phyloP scores from a whole-genome alignment of 148 eudicot genomes.

The Selenicereus undatus region DNA sequence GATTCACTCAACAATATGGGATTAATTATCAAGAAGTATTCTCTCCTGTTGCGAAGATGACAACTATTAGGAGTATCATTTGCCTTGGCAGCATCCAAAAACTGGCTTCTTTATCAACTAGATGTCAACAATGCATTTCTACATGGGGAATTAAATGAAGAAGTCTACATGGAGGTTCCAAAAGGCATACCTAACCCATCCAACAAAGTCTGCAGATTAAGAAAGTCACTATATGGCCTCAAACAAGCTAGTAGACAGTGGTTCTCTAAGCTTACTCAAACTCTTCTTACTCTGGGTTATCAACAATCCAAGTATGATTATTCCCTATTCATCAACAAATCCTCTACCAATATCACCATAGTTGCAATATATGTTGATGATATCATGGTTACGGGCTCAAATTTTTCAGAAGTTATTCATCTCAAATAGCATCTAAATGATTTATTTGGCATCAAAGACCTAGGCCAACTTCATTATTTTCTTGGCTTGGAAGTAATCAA shows the following conservation, averaged over 20 bases:
- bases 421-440: background rate
- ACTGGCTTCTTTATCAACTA: background rate
- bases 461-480: background rate
- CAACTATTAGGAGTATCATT: background rate
- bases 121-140: background rate
- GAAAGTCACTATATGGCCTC: background rate
- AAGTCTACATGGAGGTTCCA: background rate
- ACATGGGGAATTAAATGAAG: background rate
- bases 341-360: background rate
- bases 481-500: background rate
- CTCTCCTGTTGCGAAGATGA: background rate
- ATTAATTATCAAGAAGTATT: too few species aligned
- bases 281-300: background rate
- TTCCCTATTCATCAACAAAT: background rate
- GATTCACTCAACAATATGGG: too few species aligned
- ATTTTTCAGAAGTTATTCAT: background rate
- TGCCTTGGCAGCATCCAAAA: background rate
- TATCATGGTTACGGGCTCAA: background rate
- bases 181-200: background rate
- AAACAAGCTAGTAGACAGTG: background rate
- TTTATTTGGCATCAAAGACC: background rate
- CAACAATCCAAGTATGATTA: background rate
- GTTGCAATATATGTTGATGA: background rate
- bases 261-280: background rate
- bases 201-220: background rate